A percentile compares a stretch with the other conserved stretches of the same genome.
Evolutionary conservation across 768 basidiomycete genomes (phyloP).

Genomic region (Russula dissimulans): DNA sequence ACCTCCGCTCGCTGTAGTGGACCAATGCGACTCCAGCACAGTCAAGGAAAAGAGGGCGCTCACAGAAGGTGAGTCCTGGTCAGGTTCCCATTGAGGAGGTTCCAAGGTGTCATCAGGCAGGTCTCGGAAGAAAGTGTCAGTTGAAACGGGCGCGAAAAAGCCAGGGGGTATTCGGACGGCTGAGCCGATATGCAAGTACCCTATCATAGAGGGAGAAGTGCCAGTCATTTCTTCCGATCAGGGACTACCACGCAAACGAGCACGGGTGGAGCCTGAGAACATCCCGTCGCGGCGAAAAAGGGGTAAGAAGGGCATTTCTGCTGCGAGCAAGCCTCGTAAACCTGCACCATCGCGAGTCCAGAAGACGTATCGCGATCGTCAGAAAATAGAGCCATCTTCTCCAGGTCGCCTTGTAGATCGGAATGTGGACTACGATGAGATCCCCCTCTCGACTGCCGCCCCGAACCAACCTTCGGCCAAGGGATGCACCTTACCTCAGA

Average conservation of each 20-base stretch:
- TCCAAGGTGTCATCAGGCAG: background rate
- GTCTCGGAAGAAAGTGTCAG: background rate
- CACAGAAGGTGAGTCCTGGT: background rate
- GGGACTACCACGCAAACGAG: background rate
- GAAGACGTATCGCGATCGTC: slow-evolving; percentile 15
- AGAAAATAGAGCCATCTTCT: slow-evolving; percentile 5
- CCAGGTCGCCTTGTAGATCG: background rate
- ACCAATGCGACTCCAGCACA: background rate
- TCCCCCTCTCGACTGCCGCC: slow-evolving; percentile 5
- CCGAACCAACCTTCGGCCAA: background rate
- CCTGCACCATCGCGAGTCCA: background rate
- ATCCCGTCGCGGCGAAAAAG: background rate
- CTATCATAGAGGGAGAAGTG: background rate
- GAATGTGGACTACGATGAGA: slow-evolving; percentile 18
- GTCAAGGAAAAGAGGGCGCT: background rate
- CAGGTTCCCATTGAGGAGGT: background rate
- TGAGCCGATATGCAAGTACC: background rate
- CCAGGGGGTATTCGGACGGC: background rate
- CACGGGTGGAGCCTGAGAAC: background rate
- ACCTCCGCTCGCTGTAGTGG: background rate
- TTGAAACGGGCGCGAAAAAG: background rate
- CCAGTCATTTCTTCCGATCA: background rate
- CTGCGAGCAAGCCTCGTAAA: background rate
- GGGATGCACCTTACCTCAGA: background rate
- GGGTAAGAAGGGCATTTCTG: background rate